Evolutionary conservation across 2,329 filamentous ascomycete genomes (phyloP), one percentile per base, ranked within the genome.

Genomic region (Fusarium domesticum): DNA sequence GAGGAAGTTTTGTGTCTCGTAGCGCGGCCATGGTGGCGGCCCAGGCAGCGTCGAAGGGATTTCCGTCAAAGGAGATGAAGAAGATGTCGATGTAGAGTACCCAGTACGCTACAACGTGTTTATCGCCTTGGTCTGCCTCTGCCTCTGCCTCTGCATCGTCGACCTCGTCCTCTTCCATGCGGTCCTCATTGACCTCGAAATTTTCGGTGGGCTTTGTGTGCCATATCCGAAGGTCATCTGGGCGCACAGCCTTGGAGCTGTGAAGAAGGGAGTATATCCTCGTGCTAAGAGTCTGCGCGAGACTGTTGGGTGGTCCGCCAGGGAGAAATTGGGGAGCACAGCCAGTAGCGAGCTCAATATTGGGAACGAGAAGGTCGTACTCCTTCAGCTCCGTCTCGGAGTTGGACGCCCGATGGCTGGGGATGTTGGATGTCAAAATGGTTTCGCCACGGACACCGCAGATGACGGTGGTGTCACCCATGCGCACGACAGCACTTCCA

Each of bases 61-160:
- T 95, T 6, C 92, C 92, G 53, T 96, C 91, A 38, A 96, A 82
- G 0, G 89, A 95, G 55, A 98, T 85, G 69, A 96, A 93, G 62
- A 96, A 80, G n/a, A 96, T 76, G 63, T 97, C 92, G 54, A 98
- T 87, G 67, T 96, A 96, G 16, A 98, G 80, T 8, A 88, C 84
- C 93, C 92, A 98, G 67, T 95, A 97, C 0, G 86, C 93, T 64
- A 87, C 92, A 10, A 92, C 68, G n/a, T 63, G 63, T 6, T 63
- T 64, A 10, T 70, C 65, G 35, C 65, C 69, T 14, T 59, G 63
- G 31, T 63, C 61, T 5, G 69, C 62, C 4, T 51, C 53, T 14
- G 42, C 40, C n/a, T 63, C 61, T 5, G 69, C 62, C 4, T 51
- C 53, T 14, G 42, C 40, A n/a, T n/a, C n/a, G 18, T 54, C 56